Conservation (phyloP, 2,329 filamentous ascomycete species). For the Penicillium sp. region DNA sequence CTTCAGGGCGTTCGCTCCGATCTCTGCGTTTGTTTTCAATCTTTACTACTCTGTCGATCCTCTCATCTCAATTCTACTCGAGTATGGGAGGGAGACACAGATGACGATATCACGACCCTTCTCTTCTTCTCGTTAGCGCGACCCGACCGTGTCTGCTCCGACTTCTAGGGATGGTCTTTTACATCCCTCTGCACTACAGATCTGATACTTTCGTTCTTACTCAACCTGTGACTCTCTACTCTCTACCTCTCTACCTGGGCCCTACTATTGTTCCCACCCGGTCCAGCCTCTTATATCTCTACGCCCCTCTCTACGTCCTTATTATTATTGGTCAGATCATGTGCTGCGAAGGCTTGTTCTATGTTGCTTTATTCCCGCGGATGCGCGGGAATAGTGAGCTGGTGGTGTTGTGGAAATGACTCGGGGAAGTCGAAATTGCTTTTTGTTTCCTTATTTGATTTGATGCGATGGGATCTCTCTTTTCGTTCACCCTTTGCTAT, state of each 20-base stretch:
- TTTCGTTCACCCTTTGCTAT: neutral
- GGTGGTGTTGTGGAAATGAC: constrained; percentile 8
- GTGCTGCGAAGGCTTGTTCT: constrained; percentile 6
- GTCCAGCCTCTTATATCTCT: neutral
- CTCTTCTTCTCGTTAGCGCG: constrained; percentile 23
- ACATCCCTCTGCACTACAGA: constrained; percentile 7
- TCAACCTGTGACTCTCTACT: constrained; percentile 1
- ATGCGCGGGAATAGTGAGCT: neutral
- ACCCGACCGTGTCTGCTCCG: constrained; percentile 23
- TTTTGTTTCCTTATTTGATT: neutral
- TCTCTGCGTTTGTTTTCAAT: neutral
- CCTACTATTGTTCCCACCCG: constrained; percentile 3
- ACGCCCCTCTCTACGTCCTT: neutral
- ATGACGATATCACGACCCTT: constrained; percentile 38
- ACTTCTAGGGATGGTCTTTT: constrained; percentile 26
- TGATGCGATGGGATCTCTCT: neutral
- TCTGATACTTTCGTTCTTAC: constrained; percentile 5
- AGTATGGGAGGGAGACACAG: constrained; percentile 5
- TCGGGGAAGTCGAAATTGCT: constrained; percentile 2
- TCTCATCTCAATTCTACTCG: neutral
- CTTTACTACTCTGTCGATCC: constrained; percentile 6
- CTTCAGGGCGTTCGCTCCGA: neutral
- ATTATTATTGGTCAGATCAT: neutral
- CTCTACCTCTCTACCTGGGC: neutral
- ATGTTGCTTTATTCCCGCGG: neutral